A percentile compares a stretch with the other conserved stretches of the same genome.
Conservation (phyloP, 768 basidiomycete species). For the Leccinum uliginosum region DNA sequence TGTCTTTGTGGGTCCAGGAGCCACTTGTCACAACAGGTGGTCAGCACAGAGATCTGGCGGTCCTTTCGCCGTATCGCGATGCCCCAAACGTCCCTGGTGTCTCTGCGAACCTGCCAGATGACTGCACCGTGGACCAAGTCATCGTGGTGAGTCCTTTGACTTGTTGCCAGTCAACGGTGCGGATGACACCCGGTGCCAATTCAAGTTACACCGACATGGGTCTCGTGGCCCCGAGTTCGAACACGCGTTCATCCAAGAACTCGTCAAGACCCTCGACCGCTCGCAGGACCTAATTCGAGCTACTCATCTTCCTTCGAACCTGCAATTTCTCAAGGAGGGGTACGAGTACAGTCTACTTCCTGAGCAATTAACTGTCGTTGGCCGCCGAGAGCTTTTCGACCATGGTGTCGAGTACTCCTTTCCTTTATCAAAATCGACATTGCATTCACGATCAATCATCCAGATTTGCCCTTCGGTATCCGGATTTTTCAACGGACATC, state of each 20-base stretch:
- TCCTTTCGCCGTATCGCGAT: constrained; percentile 35
- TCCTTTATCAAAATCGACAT: not conserved
- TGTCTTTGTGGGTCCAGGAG: constrained; percentile 4
- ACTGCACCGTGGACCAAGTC: constrained; percentile 38
- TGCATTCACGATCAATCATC: not conserved
- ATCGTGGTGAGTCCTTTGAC: constrained; percentile 27
- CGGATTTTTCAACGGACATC: constrained; percentile 16
- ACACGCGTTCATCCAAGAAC: constrained; percentile 29
- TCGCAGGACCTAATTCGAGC: constrained; percentile 21
- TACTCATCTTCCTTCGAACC: constrained; percentile 28
- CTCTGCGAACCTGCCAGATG: constrained; percentile 29
- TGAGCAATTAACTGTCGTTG: constrained; percentile 35
- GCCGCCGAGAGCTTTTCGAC: constrained; percentile 36
- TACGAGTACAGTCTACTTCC: constrained; percentile 32
- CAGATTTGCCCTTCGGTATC: constrained; percentile 23
- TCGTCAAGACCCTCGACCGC: constrained; percentile 30
- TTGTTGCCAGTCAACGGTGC: not conserved
- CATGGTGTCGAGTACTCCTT: constrained; percentile 35
- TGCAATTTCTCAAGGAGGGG: constrained; percentile 36
- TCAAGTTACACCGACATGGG: constrained; percentile 40
- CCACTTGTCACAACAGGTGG: not conserved
- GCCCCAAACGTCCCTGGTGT: constrained; percentile 28
- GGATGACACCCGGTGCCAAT: not conserved
- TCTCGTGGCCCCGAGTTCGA: constrained; percentile 35
- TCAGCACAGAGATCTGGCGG: constrained; percentile 23